phyloP scores from a whole-genome alignment of 2,329 filamentous ascomycete species.

The Davidsoniella australis region DNA sequence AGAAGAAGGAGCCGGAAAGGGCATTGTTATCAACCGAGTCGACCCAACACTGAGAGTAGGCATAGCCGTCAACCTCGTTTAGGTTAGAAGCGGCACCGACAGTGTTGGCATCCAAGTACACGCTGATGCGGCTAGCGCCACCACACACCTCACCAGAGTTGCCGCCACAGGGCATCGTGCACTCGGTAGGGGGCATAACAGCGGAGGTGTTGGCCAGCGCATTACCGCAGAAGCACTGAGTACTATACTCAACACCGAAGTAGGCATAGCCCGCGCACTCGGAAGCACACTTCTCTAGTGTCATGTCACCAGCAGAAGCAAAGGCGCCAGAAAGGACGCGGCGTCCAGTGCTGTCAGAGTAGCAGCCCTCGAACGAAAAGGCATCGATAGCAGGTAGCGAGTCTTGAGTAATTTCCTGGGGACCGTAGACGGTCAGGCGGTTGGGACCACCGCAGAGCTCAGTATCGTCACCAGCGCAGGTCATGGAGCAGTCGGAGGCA shows the following conservation, averaged over 20 bases:
- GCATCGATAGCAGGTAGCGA: conserved; percentile 6
- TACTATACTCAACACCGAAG: conserved; percentile 17
- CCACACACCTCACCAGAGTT: conserved; percentile 12
- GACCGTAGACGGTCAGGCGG: conserved; percentile 25
- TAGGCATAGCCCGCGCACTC: conserved; percentile 26
- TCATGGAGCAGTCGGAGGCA: conserved; percentile 22
- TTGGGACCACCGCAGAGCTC: conserved; percentile 27
- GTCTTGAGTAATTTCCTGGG: conserved; percentile 20
- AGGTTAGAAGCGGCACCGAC: not conserved
- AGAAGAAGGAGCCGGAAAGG: conserved; percentile 24
- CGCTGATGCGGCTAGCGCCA: conserved; percentile 8
- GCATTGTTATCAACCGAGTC: conserved; percentile 20
- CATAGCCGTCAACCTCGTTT: conserved; percentile 17
- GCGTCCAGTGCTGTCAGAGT: conserved; percentile 20
- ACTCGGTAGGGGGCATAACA: conserved; percentile 6
- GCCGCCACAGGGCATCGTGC: conserved; percentile 13
- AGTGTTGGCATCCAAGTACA: conserved; percentile 1
- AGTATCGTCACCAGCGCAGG: conserved; percentile 25
- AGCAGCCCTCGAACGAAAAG: conserved; percentile 23
- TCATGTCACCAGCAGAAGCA: conserved; percentile 21
- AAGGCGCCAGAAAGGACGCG: conserved; percentile 20
- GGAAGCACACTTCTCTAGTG: conserved; percentile 22
- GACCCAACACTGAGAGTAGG: conserved; percentile 29
- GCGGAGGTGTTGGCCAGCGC: conserved; percentile 19
- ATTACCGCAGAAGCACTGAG: conserved; percentile 20